phyloP scores from a whole-genome alignment of 306 rosid species.

The Trifolium pratense region DNA sequence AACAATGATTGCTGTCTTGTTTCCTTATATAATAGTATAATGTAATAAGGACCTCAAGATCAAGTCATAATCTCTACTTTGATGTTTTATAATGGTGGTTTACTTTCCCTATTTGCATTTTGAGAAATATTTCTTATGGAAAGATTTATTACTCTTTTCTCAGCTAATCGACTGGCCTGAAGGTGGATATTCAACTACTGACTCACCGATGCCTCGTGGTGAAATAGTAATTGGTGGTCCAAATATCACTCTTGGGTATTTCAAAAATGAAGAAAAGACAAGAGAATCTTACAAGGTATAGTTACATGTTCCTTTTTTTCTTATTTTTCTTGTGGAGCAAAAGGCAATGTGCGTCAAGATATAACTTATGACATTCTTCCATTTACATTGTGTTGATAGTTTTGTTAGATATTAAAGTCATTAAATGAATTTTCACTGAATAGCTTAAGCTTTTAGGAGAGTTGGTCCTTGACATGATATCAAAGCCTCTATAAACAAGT shows the following conservation, averaged over 20 bases:
- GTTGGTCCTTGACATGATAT: background rate
- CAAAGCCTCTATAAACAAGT: conserved; percentile 20
- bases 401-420: conserved; percentile 22
- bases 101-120: conserved; percentile 9
- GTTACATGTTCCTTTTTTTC: conserved; percentile 10
- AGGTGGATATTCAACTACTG: conserved; percentile 79
- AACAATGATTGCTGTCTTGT: too few species aligned
- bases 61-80: background rate
- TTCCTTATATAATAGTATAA: too few species aligned
- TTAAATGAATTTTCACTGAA: conserved; percentile 5
- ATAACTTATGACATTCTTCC: conserved; percentile 9
- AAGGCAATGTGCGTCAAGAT: conserved; percentile 15
- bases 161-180: conserved; percentile 93
- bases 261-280: conserved; percentile 92
- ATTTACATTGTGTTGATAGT: background rate
- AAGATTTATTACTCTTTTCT: conserved; percentile 41
- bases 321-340: background rate
- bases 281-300: conserved; percentile 87
- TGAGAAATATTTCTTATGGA: conserved; percentile 26
- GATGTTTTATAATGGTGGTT: conserved; percentile 24
- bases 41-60: too few species aligned
- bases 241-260: conserved; percentile 89
- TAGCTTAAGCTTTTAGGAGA: conserved; percentile 19
- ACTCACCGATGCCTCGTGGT: conserved; percentile 89
- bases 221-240: conserved; percentile 96